Base-by-base conservation (phyloP, 495 filamentous ascomycete species). In the Lepidopterella palustris region DNA sequence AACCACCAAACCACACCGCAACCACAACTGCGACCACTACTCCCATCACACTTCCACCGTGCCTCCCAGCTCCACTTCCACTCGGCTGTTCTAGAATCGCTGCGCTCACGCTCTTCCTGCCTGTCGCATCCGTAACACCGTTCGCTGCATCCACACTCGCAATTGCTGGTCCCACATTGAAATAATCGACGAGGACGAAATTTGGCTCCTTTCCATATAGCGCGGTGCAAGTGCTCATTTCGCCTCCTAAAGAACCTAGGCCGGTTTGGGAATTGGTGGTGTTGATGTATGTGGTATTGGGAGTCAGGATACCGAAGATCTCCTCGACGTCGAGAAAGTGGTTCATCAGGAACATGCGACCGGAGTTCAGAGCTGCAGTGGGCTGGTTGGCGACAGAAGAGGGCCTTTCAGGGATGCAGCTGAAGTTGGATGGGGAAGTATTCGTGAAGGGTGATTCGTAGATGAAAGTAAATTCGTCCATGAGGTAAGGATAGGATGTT, bases 381-480 rank as follows among this genome's bases (percentile, higher is more conserved):
- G 69, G 55, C 40, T 57, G 20, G 32, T 50, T 60, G 5, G 27
- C 57, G 15, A 70, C 54, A 13, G 57, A 29, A 10, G 66, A 55
- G 2, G 73, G 73, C 5, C 73, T 58, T 52, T 65, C 50, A 15
- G 69, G 61, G n/a, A 39, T 57, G 60, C 73, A 75, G 26, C 56
- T 55, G 67, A 68, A 74, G 55, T 68, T 57, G 5, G 62, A 51
- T 6, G 68, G 65, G 5, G 32, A 27, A 10, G 58, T 62, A 55
- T 63, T 71, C 24, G 73, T 62, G 66, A 70, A 76, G 50, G 50
- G 35, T 53, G 70, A 74, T 56, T 76, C 73, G 64, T 74, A 76
- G 47, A 76, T 61, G 67, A 65, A 71, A 24, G 58, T 66, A 55
- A 71, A 75, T 55, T 75, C 70, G 62, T 74, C 61, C 63, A 76